These are phyloP conservation scores for Citrullus amarus DNA, from an alignment of 306 rosid species.

Conservation along the genomic window DNA sequence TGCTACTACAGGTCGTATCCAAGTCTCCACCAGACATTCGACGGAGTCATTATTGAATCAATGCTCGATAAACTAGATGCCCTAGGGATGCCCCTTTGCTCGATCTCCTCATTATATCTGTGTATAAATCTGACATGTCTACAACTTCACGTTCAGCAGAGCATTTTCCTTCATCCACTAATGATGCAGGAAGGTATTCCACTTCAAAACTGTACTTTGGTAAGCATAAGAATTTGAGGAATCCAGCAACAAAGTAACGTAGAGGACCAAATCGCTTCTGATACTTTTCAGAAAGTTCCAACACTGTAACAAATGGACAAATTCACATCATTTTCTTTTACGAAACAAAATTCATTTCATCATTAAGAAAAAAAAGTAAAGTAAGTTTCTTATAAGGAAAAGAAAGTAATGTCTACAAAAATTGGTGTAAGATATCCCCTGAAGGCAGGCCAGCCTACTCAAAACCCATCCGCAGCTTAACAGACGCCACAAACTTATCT, in stretches of 20 bases:
- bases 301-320: conserved; percentile 36
- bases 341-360: neutral
- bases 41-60: conserved; percentile 96
- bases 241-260: conserved; percentile 95
- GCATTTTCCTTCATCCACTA: conserved; percentile 64
- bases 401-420: neutral
- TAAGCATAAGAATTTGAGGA: conserved; percentile 84
- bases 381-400: neutral
- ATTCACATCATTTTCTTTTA: neutral
- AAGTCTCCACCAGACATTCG: conserved; percentile 82
- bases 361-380: neutral
- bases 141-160: conserved; percentile 53
- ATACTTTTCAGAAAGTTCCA: conserved; percentile 93
- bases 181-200: conserved; percentile 81
- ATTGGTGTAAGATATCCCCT: neutral
- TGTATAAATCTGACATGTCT: conserved; percentile 77
- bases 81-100: conserved; percentile 79
- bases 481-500: neutral
- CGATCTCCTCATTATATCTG: conserved; percentile 78
- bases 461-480: neutral
- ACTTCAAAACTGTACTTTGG: conserved; percentile 89
- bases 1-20: conserved; percentile 57
- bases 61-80: conserved; percentile 99
- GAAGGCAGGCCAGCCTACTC: neutral
- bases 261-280: conserved; percentile 96